Base-by-base conservation (phyloP, 352 stramenopile genomes). In the Globisporangium orthogonon region DNA sequence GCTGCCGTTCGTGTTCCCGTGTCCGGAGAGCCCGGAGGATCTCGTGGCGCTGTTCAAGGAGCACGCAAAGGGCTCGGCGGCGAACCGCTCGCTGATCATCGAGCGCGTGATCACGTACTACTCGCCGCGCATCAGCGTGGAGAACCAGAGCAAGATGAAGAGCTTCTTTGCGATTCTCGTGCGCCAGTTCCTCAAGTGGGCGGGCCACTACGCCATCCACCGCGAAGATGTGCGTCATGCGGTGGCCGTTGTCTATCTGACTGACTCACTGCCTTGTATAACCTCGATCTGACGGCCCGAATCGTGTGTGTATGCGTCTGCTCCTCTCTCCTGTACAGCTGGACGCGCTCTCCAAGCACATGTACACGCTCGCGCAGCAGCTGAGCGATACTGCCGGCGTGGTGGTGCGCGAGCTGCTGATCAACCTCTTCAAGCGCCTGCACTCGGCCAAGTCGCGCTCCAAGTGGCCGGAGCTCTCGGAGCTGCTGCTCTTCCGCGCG, bases 111-210 rank as follows among this genome's bases (percentile, higher is more conserved):
- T 98, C 46, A 86, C 78, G 48, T 95, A 89, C 52, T 98, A 98
- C 75, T 98, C 91, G 30, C 84, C 96, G n/a, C 80, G 90, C 48
- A 63, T 98, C 35, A 95, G 95, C 61, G 89, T 92, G 50, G 87
- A 92, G 31, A 99, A 99, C 73, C 89, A 95, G 61, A 76, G 90
- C 60, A 91, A 89, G 45, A 98, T 98, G 89, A 95, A 98, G 76
- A 97, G 96, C 57, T 98, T 98, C 68, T 97, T 97, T 40, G 91
- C 96, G 43, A 89, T 98, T 3, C 78, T 98, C 47, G 67, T 98
- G 47, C 89, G 87, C 30, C 74, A 96, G 62, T 98, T 98, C 63
- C 77, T 98, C 31, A 84, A 89, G 57, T 93, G 94, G 50, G 95
- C 81, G 9, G 83, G 88, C 50, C 75, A 81, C 33, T 93, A 91